These are phyloP conservation scores for Pseudonitzschia pungens DNA, from an alignment of 108 stramenopile genomes.

Conservation along the genomic window DNA sequence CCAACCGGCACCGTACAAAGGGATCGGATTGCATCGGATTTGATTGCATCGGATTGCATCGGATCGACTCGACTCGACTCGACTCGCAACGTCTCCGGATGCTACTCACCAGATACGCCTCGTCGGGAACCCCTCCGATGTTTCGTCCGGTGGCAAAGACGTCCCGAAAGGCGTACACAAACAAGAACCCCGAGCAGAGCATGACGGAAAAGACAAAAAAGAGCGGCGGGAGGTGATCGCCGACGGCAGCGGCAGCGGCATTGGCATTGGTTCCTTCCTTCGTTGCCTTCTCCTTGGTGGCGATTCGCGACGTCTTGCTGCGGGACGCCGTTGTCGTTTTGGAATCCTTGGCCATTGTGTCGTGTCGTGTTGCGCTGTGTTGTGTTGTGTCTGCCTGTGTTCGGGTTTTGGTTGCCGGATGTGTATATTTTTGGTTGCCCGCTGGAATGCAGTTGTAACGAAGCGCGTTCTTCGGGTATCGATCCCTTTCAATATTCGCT, in stretches of 20 bases:
- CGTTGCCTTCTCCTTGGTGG: background rate
- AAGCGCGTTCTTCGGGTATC: too few species aligned
- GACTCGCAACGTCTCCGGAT: too few species aligned
- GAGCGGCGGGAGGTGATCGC: conserved; percentile 73
- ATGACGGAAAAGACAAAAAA: conserved; percentile 63
- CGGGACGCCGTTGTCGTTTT: background rate
- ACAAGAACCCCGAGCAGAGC: conserved; percentile 74
- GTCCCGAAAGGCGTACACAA: conserved; percentile 74
- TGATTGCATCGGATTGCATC: too few species aligned
- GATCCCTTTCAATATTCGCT: too few species aligned
- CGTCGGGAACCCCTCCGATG: conserved; percentile 58
- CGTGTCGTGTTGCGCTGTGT: background rate
- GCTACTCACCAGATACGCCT: conserved; percentile 58
- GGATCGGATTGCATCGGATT: too few species aligned
- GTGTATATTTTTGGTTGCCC: too few species aligned
- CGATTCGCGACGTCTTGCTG: background rate
- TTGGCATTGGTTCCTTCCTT: background rate
- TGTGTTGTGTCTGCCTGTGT: background rate
- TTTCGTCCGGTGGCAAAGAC: conserved; percentile 75
- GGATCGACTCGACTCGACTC: too few species aligned
- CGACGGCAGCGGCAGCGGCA: background rate
- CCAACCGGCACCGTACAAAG: too few species aligned
- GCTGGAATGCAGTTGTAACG: too few species aligned
- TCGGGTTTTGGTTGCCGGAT: too few species aligned
- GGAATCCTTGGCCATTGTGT: conserved; percentile 5